A percentile compares a stretch with the other conserved stretches of the same genome.
Evolutionary conservation across 495 filamentous ascomycete species (phyloP).

Genomic region (Daldinia childiae): DNA sequence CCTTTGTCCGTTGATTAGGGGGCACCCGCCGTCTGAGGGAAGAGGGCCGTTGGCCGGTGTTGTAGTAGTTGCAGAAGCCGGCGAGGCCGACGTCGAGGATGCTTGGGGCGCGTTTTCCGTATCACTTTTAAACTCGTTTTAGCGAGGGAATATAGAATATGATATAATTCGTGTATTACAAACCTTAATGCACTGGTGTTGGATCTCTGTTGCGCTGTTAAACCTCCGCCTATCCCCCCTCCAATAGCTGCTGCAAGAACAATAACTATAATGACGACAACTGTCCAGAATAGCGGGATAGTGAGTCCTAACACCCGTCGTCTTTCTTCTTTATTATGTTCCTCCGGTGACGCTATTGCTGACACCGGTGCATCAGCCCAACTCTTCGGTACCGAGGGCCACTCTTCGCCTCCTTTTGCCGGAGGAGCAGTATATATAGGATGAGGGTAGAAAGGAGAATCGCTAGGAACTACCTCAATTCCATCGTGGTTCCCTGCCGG

Average conservation of each 20-base stretch:
- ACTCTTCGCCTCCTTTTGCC: constrained; percentile 13
- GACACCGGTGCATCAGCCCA: not conserved
- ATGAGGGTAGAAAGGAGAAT: constrained; percentile 39
- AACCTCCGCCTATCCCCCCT: constrained; percentile 47
- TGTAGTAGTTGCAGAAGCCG: constrained; percentile 22
- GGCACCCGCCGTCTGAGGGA: constrained; percentile 45
- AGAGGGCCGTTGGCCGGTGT: constrained; percentile 18
- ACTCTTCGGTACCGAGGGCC: not conserved
- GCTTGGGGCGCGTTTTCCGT: not conserved
- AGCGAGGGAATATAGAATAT: not conserved
- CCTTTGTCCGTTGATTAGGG: constrained; percentile 36
- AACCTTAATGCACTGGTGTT: not conserved
- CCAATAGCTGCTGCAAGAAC: constrained; percentile 48
- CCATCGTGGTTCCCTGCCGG: constrained; percentile 24
- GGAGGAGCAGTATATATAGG: constrained; percentile 1
- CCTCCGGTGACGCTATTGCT: not conserved
- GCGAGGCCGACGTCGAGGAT: constrained; percentile 1
- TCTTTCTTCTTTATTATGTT: constrained; percentile 2
- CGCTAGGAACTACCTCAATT: constrained; percentile 40
- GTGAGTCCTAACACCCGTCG: constrained; percentile 45
- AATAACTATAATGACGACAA: constrained; percentile 41
- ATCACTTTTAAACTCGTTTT: not conserved
- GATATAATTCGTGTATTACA: not conserved
- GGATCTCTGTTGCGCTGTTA: constrained; percentile 17
- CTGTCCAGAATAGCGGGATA: constrained; percentile 46